phyloP scores from a whole-genome alignment of 1,284 basidiomycete species.

The Apiotrichum gamsii region DNA sequence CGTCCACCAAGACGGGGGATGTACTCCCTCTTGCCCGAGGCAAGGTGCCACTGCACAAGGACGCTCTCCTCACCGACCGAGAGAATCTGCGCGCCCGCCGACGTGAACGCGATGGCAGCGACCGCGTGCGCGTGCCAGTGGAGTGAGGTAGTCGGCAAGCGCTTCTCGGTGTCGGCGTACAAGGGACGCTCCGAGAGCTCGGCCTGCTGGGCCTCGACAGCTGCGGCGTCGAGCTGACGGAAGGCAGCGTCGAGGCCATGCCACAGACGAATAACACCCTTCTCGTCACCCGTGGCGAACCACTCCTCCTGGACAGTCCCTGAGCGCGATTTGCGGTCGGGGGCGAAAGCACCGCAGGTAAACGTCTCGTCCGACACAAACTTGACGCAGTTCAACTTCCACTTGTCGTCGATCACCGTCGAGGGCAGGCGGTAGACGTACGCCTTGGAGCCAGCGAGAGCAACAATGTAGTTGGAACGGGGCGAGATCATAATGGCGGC shows the following conservation, averaged over 20 bases:
- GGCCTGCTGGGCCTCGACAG: conserved; percentile 8
- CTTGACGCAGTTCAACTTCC: conserved; percentile 59
- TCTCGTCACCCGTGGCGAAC: conserved; percentile 87
- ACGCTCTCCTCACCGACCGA: conserved; percentile 96
- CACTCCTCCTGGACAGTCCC: conserved; percentile 59
- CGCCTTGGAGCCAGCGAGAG: conserved; percentile 69
- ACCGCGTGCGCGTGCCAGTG: conserved; percentile 99
- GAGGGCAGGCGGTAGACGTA: conserved; percentile 63
- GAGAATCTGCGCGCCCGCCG: conserved; percentile 85
- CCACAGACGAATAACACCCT: conserved; percentile 83
- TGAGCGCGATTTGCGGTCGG: conserved; percentile 46
- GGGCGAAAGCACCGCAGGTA: conserved; percentile 83
- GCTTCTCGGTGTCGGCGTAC: conserved; percentile 28
- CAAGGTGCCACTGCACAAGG: conserved; percentile 89
- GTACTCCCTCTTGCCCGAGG: conserved; percentile 78
- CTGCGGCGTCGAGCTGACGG: conserved; percentile 37
- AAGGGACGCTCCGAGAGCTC: conserved; percentile 10
- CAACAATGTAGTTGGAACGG: conserved; percentile 67
- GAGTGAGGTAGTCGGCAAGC: conserved; percentile 66
- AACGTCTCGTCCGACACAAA: conserved; percentile 59
- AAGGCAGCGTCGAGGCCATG: conserved; percentile 69
- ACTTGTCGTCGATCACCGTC: conserved; percentile 18
- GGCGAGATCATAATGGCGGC: conserved; percentile 60
- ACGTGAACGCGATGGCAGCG: conserved; percentile 78
- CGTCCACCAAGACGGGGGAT: conserved; percentile 87